These are phyloP conservation scores for Spathaspora girioi DNA, from an alignment of 805 yeast genomes.

Conservation along the genomic window DNA sequence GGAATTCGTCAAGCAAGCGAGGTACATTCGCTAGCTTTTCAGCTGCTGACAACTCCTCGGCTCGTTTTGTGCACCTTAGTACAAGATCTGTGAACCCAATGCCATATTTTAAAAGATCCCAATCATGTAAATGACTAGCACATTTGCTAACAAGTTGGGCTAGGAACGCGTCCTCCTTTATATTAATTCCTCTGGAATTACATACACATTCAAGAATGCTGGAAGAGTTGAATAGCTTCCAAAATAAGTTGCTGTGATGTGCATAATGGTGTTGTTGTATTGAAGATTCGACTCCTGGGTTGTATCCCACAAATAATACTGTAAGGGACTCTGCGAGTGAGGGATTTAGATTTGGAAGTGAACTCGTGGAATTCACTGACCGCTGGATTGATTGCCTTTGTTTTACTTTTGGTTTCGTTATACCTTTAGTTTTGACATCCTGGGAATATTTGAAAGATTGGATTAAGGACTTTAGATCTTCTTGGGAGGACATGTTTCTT, in stretches of 20 bases:
- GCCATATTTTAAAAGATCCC: constrained; percentile 34
- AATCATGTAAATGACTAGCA: constrained; percentile 30
- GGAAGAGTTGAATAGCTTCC: constrained; percentile 59
- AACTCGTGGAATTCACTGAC: background rate
- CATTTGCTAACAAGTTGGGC: constrained; percentile 9
- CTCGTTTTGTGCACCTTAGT: constrained; percentile 56
- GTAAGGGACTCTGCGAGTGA: constrained; percentile 21
- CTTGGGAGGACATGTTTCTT: background rate
- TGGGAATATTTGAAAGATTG: constrained; percentile 12
- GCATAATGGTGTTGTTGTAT: constrained; percentile 67
- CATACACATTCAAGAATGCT: constrained; percentile 32
- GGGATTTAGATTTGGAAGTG: constrained; percentile 29
- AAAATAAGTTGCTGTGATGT: constrained; percentile 63
- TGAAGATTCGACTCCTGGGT: constrained; percentile 67
- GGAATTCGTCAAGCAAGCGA: constrained; percentile 44
- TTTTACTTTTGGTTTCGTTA: background rate
- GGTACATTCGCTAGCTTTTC: constrained; percentile 61
- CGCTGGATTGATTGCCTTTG: background rate
- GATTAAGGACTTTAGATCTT: constrained; percentile 11
- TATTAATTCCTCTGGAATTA: constrained; percentile 1
- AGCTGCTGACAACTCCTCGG: constrained; percentile 44
- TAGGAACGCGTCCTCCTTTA: constrained; percentile 10
- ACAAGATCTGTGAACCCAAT: constrained; percentile 75
- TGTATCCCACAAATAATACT: constrained; percentile 64
- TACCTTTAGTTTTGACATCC: constrained; percentile 3